Evolutionary conservation across 2,329 filamentous ascomycete species (phyloP).

Genomic region (Fusarium ambrosium): DNA sequence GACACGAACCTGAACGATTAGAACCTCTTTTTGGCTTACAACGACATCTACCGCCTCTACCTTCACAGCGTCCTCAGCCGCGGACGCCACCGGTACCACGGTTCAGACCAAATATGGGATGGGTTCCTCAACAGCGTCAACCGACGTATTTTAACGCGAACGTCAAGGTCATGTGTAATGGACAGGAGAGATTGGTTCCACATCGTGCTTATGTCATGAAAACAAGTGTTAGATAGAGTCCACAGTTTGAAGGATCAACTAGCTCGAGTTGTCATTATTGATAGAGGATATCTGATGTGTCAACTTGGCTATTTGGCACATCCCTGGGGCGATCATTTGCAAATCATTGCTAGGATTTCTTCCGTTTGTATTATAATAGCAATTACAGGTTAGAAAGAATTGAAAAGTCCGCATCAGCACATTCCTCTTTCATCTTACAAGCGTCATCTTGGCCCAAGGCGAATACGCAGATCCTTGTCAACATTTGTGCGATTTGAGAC

Average conservation of each 20-base stretch:
- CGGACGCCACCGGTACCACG: neutral
- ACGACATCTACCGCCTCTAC: neutral
- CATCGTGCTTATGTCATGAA: conserved; percentile 6
- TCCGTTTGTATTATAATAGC: neutral
- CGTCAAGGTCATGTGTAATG: neutral
- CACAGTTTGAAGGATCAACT: neutral
- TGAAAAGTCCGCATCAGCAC: neutral
- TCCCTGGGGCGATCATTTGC: neutral
- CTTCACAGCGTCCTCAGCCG: neutral
- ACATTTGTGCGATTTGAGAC: neutral
- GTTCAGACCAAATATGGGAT: neutral
- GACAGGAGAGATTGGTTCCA: conserved; percentile 9
- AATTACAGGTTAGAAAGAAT: neutral
- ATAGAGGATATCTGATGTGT: neutral
- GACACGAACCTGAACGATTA: conserved; percentile 29
- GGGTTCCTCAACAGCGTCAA: neutral
- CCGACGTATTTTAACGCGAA: neutral
- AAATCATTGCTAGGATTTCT: neutral
- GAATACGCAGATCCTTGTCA: neutral
- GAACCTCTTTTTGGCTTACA: conserved; percentile 34
- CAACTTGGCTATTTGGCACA: neutral
- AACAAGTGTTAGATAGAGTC: neutral
- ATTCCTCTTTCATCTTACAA: neutral
- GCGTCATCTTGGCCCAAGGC: neutral
- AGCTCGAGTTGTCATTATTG: neutral